phyloP scores from a whole-genome alignment of 2,329 filamentous ascomycete species.

The Microcyclosporella mali region DNA sequence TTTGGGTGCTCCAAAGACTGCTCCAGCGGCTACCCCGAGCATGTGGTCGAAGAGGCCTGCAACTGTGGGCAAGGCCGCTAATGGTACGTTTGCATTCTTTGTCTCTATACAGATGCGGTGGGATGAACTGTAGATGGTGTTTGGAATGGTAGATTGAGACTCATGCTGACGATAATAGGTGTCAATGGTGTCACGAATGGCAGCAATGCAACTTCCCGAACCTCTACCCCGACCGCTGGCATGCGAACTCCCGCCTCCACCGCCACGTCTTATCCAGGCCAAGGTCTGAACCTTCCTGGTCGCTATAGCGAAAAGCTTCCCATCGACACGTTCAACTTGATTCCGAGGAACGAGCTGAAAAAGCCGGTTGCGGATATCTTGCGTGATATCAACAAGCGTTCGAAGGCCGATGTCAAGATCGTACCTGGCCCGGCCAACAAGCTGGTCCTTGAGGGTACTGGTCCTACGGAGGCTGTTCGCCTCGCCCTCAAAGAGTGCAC shows the following conservation, averaged over 20 bases:
- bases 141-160: too few species aligned
- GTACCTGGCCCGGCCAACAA: constrained; percentile 64
- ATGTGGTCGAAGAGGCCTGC: constrained; percentile 70
- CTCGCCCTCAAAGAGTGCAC: constrained; percentile 86
- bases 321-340: constrained; percentile 68
- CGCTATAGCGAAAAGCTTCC: constrained; percentile 72
- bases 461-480: constrained; percentile 75
- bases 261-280: constrained; percentile 38
- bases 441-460: constrained; percentile 76
- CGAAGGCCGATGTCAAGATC: constrained; percentile 78
- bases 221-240: constrained; percentile 59
- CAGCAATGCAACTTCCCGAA: constrained; percentile 48
- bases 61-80: constrained; percentile 41
- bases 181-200: constrained; percentile 49
- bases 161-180: neutral
- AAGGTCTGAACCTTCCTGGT: constrained; percentile 66
- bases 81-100: constrained; percentile 24
- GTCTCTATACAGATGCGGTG: too few species aligned
- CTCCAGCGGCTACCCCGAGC: constrained; percentile 56
- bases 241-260: constrained; percentile 44
- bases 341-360: constrained; percentile 70
- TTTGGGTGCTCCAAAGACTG: constrained; percentile 66
- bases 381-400: constrained; percentile 87
- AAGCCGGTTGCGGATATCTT: constrained; percentile 79
- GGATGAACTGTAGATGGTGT: constrained; percentile 38